Base-by-base conservation (phyloP, 495 filamentous ascomycete species). In the Parmelia sp. region DNA sequence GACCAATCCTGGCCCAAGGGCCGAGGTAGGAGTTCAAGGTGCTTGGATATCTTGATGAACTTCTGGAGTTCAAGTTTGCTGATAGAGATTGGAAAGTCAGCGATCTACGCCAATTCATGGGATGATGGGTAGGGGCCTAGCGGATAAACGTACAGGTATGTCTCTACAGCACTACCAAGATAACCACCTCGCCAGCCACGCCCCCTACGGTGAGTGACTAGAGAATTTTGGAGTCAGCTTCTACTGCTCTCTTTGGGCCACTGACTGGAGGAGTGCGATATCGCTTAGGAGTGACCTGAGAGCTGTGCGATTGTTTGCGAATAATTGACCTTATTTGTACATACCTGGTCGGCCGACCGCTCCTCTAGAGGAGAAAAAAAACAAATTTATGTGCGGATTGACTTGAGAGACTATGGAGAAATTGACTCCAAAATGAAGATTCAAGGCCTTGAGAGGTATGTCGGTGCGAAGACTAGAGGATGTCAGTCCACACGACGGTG, bases 181-280 rank as follows among this genome's bases (percentile, higher is more conserved):
- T 92, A 98, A 4, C 94, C 94, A 44, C 94, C 94, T 39, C 94
- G 87, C 94, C 94, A 98, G 60, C 94, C 94, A 42, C 92, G 89
- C 10, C 94, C 94, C 64, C 85, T 87, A 53, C 94, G 89, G 74
- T 98, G 94, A 0, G 94, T 97, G 40, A 98, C 94, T 55, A n/a
- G 17, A 33, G 29, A 19, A 21, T 23, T 33, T 55, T 3, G 8
- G 6, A 21, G 15, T 55, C 27, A 55, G 51, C 51, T 33, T 31
- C 3, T 21, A 11, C 7, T 55, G 21, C 51, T 21, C 15, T 33
- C 51, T 55, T 55, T 55, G 17, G 29, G 29, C 51, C 29, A 33
- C 5, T 33, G 4, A 9, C 33, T 55, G 15, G 29, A 55, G 27
- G 21, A 6, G 2, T 55, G 29, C 51, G 51, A 33, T 33, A 33